These are phyloP conservation scores for Elongisporangium anandrum DNA, from an alignment of 352 stramenopile genomes.

Conservation along the genomic window DNA sequence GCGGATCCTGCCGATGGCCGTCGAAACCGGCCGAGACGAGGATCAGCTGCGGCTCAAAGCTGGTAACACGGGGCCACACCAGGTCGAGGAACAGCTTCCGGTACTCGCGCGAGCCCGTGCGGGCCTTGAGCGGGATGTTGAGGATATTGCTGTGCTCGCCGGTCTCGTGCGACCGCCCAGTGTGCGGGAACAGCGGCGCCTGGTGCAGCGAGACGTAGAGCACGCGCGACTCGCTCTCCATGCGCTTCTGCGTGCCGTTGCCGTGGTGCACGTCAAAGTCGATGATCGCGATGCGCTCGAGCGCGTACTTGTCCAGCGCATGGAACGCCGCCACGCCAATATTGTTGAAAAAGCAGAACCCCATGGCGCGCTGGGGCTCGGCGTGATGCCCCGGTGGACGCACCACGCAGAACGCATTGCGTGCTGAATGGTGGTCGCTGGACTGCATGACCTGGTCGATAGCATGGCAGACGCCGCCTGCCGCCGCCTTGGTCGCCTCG, in stretches of 20 bases:
- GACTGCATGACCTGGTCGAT: slow-evolving; percentile 44
- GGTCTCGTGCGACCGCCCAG: slow-evolving; percentile 31
- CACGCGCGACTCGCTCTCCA: slow-evolving; percentile 19
- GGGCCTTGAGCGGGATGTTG: slow-evolving; percentile 37
- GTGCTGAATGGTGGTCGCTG: background rate
- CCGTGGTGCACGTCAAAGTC: slow-evolving; percentile 86
- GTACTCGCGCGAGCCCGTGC: slow-evolving; percentile 29
- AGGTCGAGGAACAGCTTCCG: slow-evolving; percentile 25
- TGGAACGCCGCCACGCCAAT: slow-evolving; percentile 92
- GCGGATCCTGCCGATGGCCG: slow-evolving; percentile 41
- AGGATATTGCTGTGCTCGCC: slow-evolving; percentile 32
- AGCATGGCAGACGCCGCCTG: slow-evolving; percentile 77
- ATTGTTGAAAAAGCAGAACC: slow-evolving; percentile 97
- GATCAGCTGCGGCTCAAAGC: slow-evolving; percentile 80
- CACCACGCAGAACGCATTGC: slow-evolving; percentile 89
- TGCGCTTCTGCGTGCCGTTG: slow-evolving; percentile 73
- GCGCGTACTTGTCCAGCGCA: slow-evolving; percentile 65
- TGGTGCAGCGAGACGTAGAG: slow-evolving; percentile 61
- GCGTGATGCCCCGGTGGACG: slow-evolving; percentile 62
- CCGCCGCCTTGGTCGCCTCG: slow-evolving; percentile 53
- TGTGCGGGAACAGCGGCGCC: slow-evolving; percentile 39
- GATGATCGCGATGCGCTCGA: slow-evolving; percentile 54
- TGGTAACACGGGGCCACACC: slow-evolving; percentile 26
- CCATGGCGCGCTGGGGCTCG: slow-evolving; percentile 37
- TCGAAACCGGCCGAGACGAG: slow-evolving; percentile 88